Conservation (phyloP, 2,329 filamentous ascomycete genomes). For the Arthrobotrys sphaeroides region DNA sequence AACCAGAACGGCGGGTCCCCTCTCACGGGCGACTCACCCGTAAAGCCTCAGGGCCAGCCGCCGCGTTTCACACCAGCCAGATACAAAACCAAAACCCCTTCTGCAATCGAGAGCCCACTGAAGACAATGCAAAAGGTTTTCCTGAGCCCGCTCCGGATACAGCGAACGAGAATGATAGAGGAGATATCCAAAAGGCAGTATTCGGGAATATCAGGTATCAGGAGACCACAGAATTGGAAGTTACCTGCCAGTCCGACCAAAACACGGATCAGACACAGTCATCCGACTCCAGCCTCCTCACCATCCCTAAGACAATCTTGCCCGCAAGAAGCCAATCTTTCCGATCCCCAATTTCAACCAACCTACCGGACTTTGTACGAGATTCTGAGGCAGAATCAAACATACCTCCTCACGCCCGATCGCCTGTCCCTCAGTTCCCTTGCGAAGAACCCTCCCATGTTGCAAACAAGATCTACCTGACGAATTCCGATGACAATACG, state of each 20-base stretch:
- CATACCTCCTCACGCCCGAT: slow-evolving; percentile 6
- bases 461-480: neutral
- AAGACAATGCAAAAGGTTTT: neutral
- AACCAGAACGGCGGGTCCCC: slow-evolving; percentile 5
- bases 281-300: neutral
- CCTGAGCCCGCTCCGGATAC: neutral
- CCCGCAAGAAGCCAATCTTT: neutral
- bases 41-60: no score
- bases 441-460: no score
- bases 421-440: neutral
- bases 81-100: neutral
- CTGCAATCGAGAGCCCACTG: neutral
- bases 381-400: neutral
- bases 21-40: neutral
- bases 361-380: neutral
- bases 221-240: neutral
- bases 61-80: neutral
- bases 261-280: neutral
- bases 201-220: neutral
- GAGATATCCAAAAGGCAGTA: no score
- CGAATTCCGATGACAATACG: neutral
- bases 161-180: neutral
- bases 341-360: neutral
- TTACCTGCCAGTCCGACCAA: neutral
- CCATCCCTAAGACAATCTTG: neutral